Evolutionary conservation across 164 flowering plant species (phyloP).

Genomic region (Warburgia ugandensis): DNA sequence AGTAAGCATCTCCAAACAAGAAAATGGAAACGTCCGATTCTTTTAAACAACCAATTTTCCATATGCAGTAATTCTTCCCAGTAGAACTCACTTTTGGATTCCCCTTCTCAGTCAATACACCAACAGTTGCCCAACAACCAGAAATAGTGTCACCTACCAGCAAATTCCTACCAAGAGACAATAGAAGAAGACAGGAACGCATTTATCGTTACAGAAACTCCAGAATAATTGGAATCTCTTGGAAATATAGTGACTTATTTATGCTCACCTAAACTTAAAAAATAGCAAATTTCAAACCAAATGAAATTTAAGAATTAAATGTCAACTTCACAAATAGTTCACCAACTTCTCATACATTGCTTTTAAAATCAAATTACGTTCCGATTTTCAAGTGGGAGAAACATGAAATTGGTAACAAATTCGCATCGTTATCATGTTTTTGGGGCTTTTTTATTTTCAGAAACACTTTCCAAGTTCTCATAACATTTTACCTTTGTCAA

Average conservation of each 20-base stretch:
- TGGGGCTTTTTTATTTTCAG: too few species aligned
- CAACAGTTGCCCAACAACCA: slow-evolving; percentile 93
- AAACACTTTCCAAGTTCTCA: too few species aligned
- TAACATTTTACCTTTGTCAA: too few species aligned
- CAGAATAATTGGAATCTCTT: too few species aligned
- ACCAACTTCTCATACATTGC: too few species aligned
- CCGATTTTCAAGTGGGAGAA: not conserved
- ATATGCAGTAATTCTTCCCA: slow-evolving; percentile 62
- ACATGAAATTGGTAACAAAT: too few species aligned
- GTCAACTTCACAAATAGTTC: too few species aligned
- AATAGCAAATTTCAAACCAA: too few species aligned
- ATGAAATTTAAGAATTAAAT: not conserved
- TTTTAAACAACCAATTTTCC: slow-evolving; percentile 79
- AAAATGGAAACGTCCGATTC: slow-evolving; percentile 51
- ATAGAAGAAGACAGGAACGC: not conserved
- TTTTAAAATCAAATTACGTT: too few species aligned
- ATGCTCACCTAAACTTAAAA: too few species aligned
- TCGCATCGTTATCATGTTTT: too few species aligned
- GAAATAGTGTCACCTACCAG: slow-evolving; percentile 59
- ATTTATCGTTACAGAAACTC: not conserved
- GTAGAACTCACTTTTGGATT: slow-evolving; percentile 53
- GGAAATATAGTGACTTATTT: too few species aligned
- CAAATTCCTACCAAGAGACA: slow-evolving; percentile 42
- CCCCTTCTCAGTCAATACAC: slow-evolving; percentile 75
- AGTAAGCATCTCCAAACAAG: slow-evolving; percentile 90